Conservation (phyloP, 164 flowering plant genomes). For the Aristolochia contorta region DNA sequence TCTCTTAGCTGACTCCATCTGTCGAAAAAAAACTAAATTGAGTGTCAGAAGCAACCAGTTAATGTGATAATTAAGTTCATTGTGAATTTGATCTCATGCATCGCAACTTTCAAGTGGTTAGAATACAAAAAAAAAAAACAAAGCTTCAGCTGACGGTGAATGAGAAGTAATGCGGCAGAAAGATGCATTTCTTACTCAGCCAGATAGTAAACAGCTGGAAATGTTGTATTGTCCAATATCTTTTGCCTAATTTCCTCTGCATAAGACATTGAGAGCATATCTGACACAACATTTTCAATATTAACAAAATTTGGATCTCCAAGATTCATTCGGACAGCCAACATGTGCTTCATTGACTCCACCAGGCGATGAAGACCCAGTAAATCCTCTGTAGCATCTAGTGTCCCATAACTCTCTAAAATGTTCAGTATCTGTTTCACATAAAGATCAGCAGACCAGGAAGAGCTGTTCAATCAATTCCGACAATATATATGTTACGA, state of each 20-base stretch:
- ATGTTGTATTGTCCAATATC: conserved; percentile 84
- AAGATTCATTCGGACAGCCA: conserved; percentile 75
- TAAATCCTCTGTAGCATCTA: conserved; percentile 42
- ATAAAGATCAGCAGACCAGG: neutral
- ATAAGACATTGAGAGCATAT: conserved; percentile 65
- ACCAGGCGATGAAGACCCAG: conserved; percentile 74
- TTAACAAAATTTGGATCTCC: conserved; percentile 80
- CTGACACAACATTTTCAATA: conserved; percentile 22
- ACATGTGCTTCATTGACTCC: conserved; percentile 88
- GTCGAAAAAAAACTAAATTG: neutral
- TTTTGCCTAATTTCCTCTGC: conserved; percentile 44
- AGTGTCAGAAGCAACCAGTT: too few relatives aligned
- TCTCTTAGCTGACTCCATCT: conserved; percentile 87
- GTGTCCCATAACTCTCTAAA: conserved; percentile 46
- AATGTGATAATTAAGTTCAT: too few relatives aligned
- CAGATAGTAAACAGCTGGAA: conserved; percentile 66
- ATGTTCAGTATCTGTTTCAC: conserved; percentile 63
- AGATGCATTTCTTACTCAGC: conserved; percentile 30
- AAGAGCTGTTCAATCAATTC: neutral
- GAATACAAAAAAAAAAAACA: conserved; percentile 11
- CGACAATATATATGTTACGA: neutral
- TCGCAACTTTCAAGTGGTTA: too few relatives aligned
- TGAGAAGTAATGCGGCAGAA: neutral
- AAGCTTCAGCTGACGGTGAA: neutral
- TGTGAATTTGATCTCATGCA: too few relatives aligned